A percentile compares a stretch with the other conserved stretches of the same genome.
phyloP scores from a whole-genome alignment of 2,329 filamentous ascomycete genomes.

The Colletotrichum scovillei region DNA sequence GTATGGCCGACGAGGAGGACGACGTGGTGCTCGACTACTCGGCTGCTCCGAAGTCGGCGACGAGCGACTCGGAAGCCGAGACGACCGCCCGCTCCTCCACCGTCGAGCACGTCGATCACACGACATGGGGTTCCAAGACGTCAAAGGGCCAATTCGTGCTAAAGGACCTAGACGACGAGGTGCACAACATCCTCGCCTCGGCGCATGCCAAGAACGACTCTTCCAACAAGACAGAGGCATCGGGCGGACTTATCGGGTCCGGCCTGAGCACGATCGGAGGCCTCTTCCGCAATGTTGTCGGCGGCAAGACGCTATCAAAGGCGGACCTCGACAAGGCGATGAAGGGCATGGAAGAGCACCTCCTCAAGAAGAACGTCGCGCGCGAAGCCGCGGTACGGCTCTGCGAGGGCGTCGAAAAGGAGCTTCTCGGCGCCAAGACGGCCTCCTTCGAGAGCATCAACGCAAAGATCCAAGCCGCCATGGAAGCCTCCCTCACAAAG shows the following conservation, averaged over 20 bases:
- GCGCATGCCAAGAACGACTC: slow-evolving; percentile 72
- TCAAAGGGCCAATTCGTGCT: slow-evolving; percentile 92
- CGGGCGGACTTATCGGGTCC: slow-evolving; percentile 78
- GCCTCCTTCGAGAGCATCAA: slow-evolving; percentile 91
- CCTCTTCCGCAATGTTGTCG: slow-evolving; percentile 93
- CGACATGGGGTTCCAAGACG: slow-evolving; percentile 86
- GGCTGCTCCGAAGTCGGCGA: slow-evolving; percentile 62
- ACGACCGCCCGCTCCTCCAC: slow-evolving; percentile 64
- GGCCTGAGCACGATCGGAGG: slow-evolving; percentile 86
- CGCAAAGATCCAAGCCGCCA: slow-evolving; percentile 83
- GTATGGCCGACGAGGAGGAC: slow-evolving; percentile 85
- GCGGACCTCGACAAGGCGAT: slow-evolving; percentile 91
- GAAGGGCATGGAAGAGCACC: slow-evolving; percentile 95
- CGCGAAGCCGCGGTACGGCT: slow-evolving; percentile 92
- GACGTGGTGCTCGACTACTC: slow-evolving; percentile 91
- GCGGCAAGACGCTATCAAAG: slow-evolving; percentile 91
- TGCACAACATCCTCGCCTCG: slow-evolving; percentile 86
- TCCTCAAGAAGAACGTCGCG: slow-evolving; percentile 95
- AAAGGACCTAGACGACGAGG: slow-evolving; percentile 92
- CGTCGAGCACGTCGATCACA: slow-evolving; percentile 80
- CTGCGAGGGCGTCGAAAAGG: slow-evolving; percentile 90
- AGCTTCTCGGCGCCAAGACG: slow-evolving; percentile 91
- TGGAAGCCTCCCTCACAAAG: slow-evolving; percentile 92
- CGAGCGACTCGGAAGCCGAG: slow-evolving; percentile 65
- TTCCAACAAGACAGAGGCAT: slow-evolving; percentile 53